A percentile compares a stretch with the other conserved stretches of the same genome.
Conservation (phyloP, 257 asterid species). For the Salvia hispanica region DNA sequence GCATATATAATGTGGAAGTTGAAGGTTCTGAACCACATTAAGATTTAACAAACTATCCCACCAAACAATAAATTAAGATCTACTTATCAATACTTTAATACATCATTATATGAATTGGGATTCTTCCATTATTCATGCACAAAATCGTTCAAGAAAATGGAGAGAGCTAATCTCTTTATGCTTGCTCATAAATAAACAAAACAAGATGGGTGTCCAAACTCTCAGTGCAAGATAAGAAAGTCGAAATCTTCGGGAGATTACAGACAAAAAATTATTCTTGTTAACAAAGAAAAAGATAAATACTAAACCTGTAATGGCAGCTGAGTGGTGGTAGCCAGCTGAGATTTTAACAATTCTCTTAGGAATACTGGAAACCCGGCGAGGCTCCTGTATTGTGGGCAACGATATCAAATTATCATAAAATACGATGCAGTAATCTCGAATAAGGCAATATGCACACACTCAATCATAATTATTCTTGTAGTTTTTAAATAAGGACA, state of each 20-base stretch:
- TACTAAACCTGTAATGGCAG: slow-evolving; percentile 82
- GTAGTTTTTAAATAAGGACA: not conserved
- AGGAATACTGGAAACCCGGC: slow-evolving; percentile 61
- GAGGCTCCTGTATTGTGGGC: slow-evolving; percentile 61
- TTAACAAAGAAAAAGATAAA: slow-evolving; percentile 1
- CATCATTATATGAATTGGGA: too few relatives aligned
- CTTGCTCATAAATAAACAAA: slow-evolving; percentile 2
- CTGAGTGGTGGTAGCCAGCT: slow-evolving; percentile 96
- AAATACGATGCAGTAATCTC: slow-evolving; percentile 9
- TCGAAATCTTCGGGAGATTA: slow-evolving; percentile 16
- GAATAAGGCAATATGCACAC: not conserved
- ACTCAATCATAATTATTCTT: not conserved
- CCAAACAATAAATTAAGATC: slow-evolving; percentile 5
- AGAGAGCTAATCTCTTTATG: not conserved
- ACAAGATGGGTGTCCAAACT: not conserved
- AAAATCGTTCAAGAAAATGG: slow-evolving; percentile 2
- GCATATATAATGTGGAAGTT: slow-evolving; percentile 18
- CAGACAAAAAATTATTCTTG: not conserved
- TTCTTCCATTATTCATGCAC: slow-evolving; percentile 9
- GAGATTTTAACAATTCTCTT: slow-evolving; percentile 60
- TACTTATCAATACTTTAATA: not conserved
- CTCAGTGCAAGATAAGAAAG: slow-evolving; percentile 10
- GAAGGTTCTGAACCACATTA: slow-evolving; percentile 7
- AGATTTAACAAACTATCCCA: slow-evolving; percentile 3
- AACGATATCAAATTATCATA: slow-evolving; percentile 26